Conservation (phyloP, 495 filamentous ascomycete genomes). For the Penicillium chermesinum region DNA sequence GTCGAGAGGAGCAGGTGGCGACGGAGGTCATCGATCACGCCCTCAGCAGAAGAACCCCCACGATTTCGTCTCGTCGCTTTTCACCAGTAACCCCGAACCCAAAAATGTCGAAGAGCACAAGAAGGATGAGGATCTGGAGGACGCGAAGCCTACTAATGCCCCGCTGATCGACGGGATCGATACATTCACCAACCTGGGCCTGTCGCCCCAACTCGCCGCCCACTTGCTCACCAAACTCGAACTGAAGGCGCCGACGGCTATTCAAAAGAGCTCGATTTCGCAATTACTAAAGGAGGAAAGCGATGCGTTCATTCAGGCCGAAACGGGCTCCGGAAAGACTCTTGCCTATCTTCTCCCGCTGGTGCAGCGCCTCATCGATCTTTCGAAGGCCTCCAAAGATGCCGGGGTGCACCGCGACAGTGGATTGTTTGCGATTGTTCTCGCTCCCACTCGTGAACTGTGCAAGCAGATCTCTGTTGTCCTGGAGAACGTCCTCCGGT, state of each 20-base stretch:
- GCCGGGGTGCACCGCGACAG: conserved; percentile 64
- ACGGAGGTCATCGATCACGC: conserved; percentile 12
- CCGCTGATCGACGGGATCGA: conserved; percentile 76
- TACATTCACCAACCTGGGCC: conserved; percentile 76
- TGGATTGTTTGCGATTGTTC: conserved; percentile 84
- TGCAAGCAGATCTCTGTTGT: conserved; percentile 89
- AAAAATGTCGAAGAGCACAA: conserved; percentile 46
- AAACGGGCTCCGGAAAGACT: conserved; percentile 97
- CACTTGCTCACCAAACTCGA: conserved; percentile 82
- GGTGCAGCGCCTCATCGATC: conserved; percentile 74
- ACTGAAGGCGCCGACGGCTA: conserved; percentile 86
- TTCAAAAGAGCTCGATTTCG: conserved; percentile 82
- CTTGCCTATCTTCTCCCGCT: conserved; percentile 89
- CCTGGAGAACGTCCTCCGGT: conserved; percentile 73
- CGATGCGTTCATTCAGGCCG: conserved; percentile 94
- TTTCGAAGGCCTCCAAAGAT: conserved; percentile 45
- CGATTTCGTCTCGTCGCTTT: conserved; percentile 81
- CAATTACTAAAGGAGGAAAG: conserved; percentile 73
- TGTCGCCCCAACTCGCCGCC: conserved; percentile 70
- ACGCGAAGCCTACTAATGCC: conserved; percentile 84
- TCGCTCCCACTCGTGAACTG: conserved; percentile 88
- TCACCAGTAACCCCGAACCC: conserved; percentile 76
- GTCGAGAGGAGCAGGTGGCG: conserved; percentile 4
- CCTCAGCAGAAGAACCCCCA: conserved; percentile 28
- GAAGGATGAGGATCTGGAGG: conserved; percentile 44